A percentile compares a stretch with the other conserved stretches of the same genome.
Conservation (phyloP, 2,329 filamentous ascomycete species). For the Fusarium graminum region DNA sequence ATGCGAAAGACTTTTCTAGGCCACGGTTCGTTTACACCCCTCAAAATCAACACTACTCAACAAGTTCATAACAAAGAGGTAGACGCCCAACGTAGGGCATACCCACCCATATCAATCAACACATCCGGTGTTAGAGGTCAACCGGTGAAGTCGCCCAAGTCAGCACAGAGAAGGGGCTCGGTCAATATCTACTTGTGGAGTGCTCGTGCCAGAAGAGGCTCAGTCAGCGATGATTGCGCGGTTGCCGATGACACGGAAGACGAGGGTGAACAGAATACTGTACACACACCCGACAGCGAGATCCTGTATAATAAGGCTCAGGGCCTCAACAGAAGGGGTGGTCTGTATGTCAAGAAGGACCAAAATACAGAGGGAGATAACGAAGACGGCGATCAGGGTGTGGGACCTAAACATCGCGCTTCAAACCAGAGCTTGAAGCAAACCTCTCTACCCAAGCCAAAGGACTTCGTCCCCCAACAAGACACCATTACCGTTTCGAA, state of each 20-base stretch:
- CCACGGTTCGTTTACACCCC: slow-evolving; percentile 48
- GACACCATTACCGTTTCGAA: slow-evolving; percentile 32
- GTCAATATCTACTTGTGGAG: slow-evolving; percentile 52
- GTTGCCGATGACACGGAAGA: slow-evolving; percentile 43
- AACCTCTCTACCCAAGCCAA: background rate
- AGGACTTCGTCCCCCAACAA: slow-evolving; percentile 10
- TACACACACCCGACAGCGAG: slow-evolving; percentile 27
- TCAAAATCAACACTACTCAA: slow-evolving; percentile 43
- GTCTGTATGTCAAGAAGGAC: slow-evolving; percentile 41
- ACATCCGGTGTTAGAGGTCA: slow-evolving; percentile 47
- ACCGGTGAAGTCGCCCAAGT: slow-evolving; percentile 48
- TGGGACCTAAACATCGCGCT: background rate
- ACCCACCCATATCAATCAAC: slow-evolving; percentile 56
- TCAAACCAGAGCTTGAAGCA: slow-evolving; percentile 29
- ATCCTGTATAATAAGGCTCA: slow-evolving; percentile 38
- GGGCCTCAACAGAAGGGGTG: slow-evolving; percentile 41
- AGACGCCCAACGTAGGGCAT: slow-evolving; percentile 49
- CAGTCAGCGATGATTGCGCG: slow-evolving; percentile 40
- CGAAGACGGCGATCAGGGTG: background rate
- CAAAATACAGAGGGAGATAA: background rate
- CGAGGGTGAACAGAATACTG: slow-evolving; percentile 27
- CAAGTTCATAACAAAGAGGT: slow-evolving; percentile 37
- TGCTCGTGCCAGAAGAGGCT: slow-evolving; percentile 40
- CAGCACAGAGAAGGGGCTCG: slow-evolving; percentile 50
- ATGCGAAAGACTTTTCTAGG: slow-evolving; percentile 49